Conservation (phyloP, 2,329 filamentous ascomycete genomes). For the Penicillium fuscoglaucum region DNA sequence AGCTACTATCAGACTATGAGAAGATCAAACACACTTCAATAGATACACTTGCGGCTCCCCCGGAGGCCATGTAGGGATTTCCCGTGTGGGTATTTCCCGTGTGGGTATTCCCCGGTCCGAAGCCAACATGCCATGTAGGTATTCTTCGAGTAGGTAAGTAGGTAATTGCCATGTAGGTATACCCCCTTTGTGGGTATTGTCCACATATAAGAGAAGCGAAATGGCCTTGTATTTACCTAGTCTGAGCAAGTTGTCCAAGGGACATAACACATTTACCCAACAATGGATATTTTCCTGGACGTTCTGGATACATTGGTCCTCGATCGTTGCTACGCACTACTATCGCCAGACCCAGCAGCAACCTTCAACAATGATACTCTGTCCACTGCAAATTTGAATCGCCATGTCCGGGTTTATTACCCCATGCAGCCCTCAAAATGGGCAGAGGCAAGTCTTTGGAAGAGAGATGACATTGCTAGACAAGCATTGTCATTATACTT, state of each 20-base stretch:
- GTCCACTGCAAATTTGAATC: conserved; percentile 19
- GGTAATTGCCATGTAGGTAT: conserved; percentile 7
- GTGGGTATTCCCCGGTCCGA: conserved; percentile 7
- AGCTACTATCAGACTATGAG: too few species aligned
- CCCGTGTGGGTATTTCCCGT: conserved; percentile 17
- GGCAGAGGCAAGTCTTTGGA: conserved; percentile 32
- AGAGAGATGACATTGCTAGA: conserved; percentile 31
- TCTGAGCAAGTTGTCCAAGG: not conserved
- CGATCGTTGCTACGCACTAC: conserved; percentile 70
- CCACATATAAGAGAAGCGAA: conserved; percentile 7
- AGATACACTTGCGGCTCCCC: too few species aligned
- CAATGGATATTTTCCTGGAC: conserved; percentile 85
- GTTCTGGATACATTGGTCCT: conserved; percentile 72
- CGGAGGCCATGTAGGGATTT: conserved; percentile 13
- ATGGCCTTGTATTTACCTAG: not conserved
- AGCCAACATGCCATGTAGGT: not conserved
- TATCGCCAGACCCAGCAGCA: conserved; percentile 19
- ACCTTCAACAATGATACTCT: not conserved
- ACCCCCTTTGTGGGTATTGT: conserved; percentile 2
- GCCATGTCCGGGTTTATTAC: conserved; percentile 29
- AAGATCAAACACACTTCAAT: too few species aligned
- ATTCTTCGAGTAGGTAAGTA: not conserved
- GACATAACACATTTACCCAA: conserved; percentile 30
- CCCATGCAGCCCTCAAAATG: conserved; percentile 29
- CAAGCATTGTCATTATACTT: conserved; percentile 33